Base-by-base conservation (phyloP, 2,329 filamentous ascomycete species). In the Pseudogymnoascus sp. region DNA sequence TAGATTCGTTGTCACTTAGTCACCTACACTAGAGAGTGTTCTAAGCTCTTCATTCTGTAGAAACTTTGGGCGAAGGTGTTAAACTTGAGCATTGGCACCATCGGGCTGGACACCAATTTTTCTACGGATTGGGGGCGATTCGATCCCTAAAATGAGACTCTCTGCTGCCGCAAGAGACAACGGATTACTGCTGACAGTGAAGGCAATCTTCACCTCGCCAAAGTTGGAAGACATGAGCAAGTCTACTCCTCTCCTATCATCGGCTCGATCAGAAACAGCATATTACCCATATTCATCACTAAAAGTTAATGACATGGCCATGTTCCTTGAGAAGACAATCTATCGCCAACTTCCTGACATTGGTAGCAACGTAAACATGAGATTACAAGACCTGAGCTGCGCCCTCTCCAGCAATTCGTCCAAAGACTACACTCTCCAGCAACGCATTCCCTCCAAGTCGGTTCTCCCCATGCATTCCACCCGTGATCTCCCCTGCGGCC, bases 91-190 rank as follows among this genome's bases (percentile, higher is more conserved):
- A 23, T 23, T 14, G 52, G 33, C 28, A 66, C 72, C 1, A 67
- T 76, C 25, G 67, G 71, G 0, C 61, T 70, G 0, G 69, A 73
- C 12, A 68, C 71, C 64, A 67, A 36, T n/a, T 49, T 79, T 80
- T 58, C 70, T 78, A 12, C 66, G 67, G 4, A 67, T 78, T 0
- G 78, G 78, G 2, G 78, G 78, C 2, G 77, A 80, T 49, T 79
- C 77, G 12, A 78, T 79, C 30, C 68, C 69, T 2, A 77, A 77
- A 2, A 80, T 80, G 70, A 71, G 74, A 9, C 69, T 78, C n/a
- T 72, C 74, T 2, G 77, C 81, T 30, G 38, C 41, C 28, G 63
- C 59, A 25, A 42, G 66, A 39, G 36, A 49, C 2, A 12, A 22
- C 11, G 66, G 65, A 3, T 36, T 67, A 2, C 5, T 41, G 22